Conservation (phyloP, 2,329 filamentous ascomycete genomes). For the Epichloe amarillans region DNA sequence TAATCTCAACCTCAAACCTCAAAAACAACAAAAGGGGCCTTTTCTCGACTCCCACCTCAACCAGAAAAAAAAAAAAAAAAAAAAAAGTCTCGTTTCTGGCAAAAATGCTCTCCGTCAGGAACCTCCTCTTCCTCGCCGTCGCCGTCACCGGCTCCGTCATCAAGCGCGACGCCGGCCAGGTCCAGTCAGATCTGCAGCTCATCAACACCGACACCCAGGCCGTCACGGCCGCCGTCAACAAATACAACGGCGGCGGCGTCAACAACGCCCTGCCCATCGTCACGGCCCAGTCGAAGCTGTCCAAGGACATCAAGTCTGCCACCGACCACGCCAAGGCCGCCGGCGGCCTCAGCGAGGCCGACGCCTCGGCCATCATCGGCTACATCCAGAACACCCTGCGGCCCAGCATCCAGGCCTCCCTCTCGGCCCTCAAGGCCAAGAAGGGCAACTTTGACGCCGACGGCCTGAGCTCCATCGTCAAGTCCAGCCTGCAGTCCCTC, state of each 20-base stretch:
- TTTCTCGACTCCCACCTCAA: no score
- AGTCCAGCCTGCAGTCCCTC: background rate
- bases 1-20: no score
- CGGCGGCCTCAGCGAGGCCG: background rate
- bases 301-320: background rate
- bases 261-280: background rate
- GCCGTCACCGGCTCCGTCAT: slow-evolving; percentile 3
- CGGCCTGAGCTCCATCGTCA: background rate
- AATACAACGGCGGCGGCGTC: background rate
- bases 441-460: background rate
- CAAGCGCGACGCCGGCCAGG: slow-evolving; percentile 1
- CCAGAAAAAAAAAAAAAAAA: no score
- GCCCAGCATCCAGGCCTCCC: background rate
- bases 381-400: background rate
- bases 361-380: background rate
- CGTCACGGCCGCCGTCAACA: background rate
- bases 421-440: background rate
- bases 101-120: slow-evolving; percentile 5
- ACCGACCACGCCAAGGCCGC: background rate
- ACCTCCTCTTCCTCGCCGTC: slow-evolving; percentile 4
- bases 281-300: background rate
- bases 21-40: no score
- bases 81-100: no score
- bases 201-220: background rate
- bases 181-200: background rate